Evolutionary conservation across 768 basidiomycete species (phyloP).

Genomic region (Kwoniella shandongensis): DNA sequence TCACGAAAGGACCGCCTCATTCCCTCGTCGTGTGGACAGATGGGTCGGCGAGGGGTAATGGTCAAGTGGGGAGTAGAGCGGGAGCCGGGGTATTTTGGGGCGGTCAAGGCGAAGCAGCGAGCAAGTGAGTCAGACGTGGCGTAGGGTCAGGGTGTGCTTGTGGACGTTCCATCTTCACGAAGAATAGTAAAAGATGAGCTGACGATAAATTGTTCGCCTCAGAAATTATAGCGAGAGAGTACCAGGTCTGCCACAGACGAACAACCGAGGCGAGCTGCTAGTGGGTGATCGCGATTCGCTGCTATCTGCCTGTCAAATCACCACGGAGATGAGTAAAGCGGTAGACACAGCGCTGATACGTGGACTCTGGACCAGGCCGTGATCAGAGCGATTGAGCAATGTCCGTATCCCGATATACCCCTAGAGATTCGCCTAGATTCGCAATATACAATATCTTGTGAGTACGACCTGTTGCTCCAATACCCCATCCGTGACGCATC

Average conservation of each 20-base stretch:
- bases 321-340: no score
- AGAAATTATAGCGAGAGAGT: constrained; percentile 73
- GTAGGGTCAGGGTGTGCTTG: no score
- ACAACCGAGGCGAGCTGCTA: constrained; percentile 73
- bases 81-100: constrained; percentile 94
- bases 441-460: constrained; percentile 76
- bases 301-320: no score
- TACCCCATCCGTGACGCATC: background rate
- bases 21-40: constrained; percentile 71
- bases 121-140: constrained; percentile 19
- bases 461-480: constrained; percentile 6
- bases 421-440: constrained; percentile 85
- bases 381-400: constrained; percentile 72
- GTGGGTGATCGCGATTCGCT: constrained; percentile 58
- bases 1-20: constrained; percentile 21
- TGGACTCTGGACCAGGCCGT: constrained; percentile 66
- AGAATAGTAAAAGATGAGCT: background rate
- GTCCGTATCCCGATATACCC: constrained; percentile 59
- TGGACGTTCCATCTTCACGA: background rate
- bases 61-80: constrained; percentile 64
- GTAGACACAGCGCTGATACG: background rate
- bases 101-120: constrained; percentile 37
- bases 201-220: background rate
- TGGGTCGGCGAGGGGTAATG: constrained; percentile 84
- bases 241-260: constrained; percentile 52